phyloP scores from a whole-genome alignment of 2,329 filamentous ascomycete species.

The Arachnomyces sp. region DNA sequence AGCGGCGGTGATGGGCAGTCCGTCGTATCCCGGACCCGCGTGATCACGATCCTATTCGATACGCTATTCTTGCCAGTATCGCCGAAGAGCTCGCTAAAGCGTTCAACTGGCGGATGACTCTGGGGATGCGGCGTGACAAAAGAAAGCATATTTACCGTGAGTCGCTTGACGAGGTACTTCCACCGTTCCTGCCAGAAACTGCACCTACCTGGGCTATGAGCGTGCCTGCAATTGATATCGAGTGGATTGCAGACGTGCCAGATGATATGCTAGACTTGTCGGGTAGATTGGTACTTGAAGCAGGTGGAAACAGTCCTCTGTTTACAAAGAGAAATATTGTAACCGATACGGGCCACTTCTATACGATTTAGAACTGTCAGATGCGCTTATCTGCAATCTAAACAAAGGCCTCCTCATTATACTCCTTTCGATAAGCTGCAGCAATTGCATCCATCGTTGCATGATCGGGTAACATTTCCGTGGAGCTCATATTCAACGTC shows the following conservation, averaged over 20 bases:
- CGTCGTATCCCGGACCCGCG: constrained; percentile 17
- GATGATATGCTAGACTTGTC: constrained; percentile 6
- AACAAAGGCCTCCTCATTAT: constrained; percentile 15
- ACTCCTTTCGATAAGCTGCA: constrained; percentile 18
- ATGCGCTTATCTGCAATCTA: background rate
- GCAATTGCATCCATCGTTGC: constrained; percentile 23
- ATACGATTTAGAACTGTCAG: constrained; percentile 15
- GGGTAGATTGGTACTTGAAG: constrained; percentile 12
- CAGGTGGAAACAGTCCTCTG: constrained; percentile 9
- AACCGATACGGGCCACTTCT: constrained; percentile 15
- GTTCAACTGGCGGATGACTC: constrained; percentile 21
- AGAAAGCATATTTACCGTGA: constrained; percentile 20
- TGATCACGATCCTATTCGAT: constrained; percentile 22
- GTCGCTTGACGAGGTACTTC: constrained; percentile 14
- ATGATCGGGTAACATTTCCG: constrained; percentile 22
- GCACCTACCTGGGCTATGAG: constrained; percentile 14
- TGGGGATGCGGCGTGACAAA: constrained; percentile 18
- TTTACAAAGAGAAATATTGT: constrained; percentile 15
- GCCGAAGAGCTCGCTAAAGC: constrained; percentile 17
- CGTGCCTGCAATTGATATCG: constrained; percentile 11
- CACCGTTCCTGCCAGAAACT: constrained; percentile 16
- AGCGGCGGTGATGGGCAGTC: constrained; percentile 13
- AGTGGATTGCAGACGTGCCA: constrained; percentile 4
- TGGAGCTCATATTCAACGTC: constrained; percentile 21
- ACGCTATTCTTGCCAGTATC: constrained; percentile 21